Evolutionary conservation across 2,329 filamentous ascomycete species (phyloP).

Genomic region (Cytospora paraplurivora): DNA sequence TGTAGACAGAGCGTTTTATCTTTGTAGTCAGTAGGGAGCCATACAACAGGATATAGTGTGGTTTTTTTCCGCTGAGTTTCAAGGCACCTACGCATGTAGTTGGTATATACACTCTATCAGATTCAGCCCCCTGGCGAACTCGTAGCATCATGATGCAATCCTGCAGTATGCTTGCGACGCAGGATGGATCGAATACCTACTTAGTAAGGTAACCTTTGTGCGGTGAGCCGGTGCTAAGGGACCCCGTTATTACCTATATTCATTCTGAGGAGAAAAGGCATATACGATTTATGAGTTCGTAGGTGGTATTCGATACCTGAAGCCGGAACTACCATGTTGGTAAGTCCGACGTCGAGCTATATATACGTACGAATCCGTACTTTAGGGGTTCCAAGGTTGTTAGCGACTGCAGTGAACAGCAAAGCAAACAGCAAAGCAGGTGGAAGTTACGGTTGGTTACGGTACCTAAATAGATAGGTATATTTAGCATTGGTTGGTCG

Average conservation of each 20-base stretch:
- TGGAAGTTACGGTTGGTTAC: neutral
- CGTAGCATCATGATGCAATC: constrained; percentile 27
- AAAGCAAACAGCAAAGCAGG: neutral
- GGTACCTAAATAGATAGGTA: too few species aligned
- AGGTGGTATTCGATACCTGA: neutral
- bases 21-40: neutral
- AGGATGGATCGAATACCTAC: too few species aligned
- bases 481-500: neutral
- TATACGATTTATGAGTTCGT: too few species aligned
- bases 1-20: neutral
- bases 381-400: too few species aligned
- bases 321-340: neutral
- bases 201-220: neutral
- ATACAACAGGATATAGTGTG: neutral
- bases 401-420: too few species aligned
- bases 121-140: constrained; percentile 12
- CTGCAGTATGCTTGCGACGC: constrained; percentile 21
- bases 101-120: too few species aligned
- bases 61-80: neutral
- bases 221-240: neutral
- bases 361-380: too few species aligned
- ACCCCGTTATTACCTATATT: neutral
- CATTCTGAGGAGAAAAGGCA: too few species aligned
- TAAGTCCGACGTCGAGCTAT: neutral
- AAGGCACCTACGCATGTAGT: neutral